Percentiles rank a stretch among this genome's conserved stretches.
These are phyloP conservation scores for Nothophoma quercina DNA, from an alignment of 2,329 filamentous ascomycete genomes.

Conservation along the genomic window DNA sequence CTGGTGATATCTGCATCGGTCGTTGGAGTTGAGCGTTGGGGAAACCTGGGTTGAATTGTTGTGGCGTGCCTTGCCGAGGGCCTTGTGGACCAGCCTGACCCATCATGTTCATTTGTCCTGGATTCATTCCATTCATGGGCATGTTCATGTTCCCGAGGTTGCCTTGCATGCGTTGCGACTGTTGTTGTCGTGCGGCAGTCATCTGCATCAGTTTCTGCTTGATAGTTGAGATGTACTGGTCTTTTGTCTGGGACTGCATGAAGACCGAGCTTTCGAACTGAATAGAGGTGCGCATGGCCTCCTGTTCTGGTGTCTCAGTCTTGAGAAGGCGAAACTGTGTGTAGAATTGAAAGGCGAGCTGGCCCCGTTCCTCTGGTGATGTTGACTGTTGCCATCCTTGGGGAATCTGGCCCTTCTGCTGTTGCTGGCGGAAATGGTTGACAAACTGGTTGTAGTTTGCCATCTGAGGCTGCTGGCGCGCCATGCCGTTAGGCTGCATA, in stretches of 20 bases:
- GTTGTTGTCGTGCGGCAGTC: constrained; percentile 40
- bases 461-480: constrained; percentile 23
- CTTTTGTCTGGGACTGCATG: constrained; percentile 35
- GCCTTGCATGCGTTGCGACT: constrained; percentile 35
- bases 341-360: constrained; percentile 43
- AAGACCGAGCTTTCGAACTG: constrained; percentile 41
- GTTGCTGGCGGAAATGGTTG: constrained; percentile 37
- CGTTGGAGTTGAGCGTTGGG: constrained; percentile 59
- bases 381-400: constrained; percentile 46
- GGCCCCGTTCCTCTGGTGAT: constrained; percentile 41
- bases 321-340: constrained; percentile 45
- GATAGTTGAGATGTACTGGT: constrained; percentile 41
- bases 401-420: constrained; percentile 36
- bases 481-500: constrained; percentile 38
- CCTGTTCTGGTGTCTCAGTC: constrained; percentile 37
- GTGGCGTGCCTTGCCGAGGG: constrained; percentile 50
- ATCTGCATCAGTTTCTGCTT: constrained; percentile 41
- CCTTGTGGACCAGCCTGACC: constrained; percentile 45
- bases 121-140: constrained; percentile 41
- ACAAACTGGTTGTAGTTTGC: constrained; percentile 36
- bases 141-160: constrained; percentile 36
- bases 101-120: constrained; percentile 48
- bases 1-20: constrained; percentile 60
- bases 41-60: constrained; percentile 54
- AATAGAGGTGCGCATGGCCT: constrained; percentile 39